Evolutionary conservation across 164 flowering plant species (phyloP).

Genomic region (Chloranthus sessilifolius): DNA sequence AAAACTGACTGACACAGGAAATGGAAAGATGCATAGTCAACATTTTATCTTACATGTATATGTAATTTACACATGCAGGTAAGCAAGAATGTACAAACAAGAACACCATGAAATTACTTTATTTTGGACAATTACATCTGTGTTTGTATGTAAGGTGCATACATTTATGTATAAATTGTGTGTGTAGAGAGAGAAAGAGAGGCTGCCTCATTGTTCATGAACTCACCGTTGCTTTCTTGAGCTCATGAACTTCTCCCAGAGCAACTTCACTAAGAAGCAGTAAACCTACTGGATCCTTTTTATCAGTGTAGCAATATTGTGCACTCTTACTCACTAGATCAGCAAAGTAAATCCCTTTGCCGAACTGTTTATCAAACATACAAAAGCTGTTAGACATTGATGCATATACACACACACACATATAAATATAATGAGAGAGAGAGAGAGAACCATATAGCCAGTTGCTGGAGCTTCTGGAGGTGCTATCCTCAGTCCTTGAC

Average conservation of each 20-base stretch:
- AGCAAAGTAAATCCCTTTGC: slow-evolving; percentile 96
- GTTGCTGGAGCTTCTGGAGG: slow-evolving; percentile 97
- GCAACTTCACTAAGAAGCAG: slow-evolving; percentile 98
- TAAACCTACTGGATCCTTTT: slow-evolving; percentile 72
- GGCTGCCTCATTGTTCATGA: not conserved
- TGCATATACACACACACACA: not conserved
- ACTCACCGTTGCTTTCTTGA: slow-evolving; percentile 67
- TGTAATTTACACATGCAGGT: no score
- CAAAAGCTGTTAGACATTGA: slow-evolving; percentile 2
- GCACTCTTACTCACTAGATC: slow-evolving; percentile 99
- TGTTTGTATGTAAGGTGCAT: not conserved
- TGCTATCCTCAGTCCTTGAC: slow-evolving; percentile 93
- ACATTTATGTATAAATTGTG: not conserved
- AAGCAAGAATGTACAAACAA: not conserved
- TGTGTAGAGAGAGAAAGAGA: not conserved
- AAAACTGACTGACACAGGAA: not conserved
- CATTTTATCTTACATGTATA: no score
- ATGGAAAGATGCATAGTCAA: no score
- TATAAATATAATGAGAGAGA: slow-evolving; percentile 15
- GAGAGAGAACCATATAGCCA: slow-evolving; percentile 79
- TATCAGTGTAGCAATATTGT: slow-evolving; percentile 83
- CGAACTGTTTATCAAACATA: slow-evolving; percentile 52
- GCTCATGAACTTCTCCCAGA: slow-evolving; percentile 79
- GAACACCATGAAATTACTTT: not conserved
- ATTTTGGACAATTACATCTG: no score